Percentiles rank a stretch among this genome's conserved stretches.
Conservation (phyloP, 2,329 filamentous ascomycete species). For the Penicillium fuscoglaucum region DNA sequence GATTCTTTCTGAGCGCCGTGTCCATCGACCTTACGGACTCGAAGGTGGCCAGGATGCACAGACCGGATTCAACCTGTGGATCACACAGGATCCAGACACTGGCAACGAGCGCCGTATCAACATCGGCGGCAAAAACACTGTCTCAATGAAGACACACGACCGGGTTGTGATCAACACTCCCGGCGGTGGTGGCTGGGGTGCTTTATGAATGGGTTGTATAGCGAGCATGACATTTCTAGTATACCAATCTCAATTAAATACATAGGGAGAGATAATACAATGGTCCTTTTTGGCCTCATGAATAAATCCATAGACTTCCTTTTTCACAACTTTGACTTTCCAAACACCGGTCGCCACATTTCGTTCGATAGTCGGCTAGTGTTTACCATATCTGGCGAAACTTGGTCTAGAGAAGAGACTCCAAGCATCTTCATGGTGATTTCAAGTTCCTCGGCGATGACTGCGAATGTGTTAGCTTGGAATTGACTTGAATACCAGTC, state of each 20-base stretch:
- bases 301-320: background rate
- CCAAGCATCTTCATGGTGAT: conserved; percentile 26
- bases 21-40: conserved; percentile 78
- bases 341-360: conserved; percentile 21
- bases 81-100: conserved; percentile 65
- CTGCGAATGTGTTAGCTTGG: conserved; percentile 3
- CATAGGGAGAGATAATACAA: background rate
- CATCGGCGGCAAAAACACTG: conserved; percentile 64
- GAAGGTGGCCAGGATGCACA: conserved; percentile 76
- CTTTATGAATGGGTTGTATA: conserved; percentile 8
- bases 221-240: background rate
- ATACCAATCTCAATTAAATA: conserved; percentile 4
- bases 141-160: conserved; percentile 59
- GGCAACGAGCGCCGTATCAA: conserved; percentile 56
- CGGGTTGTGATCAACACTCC: conserved; percentile 62
- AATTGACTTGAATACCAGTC: background rate
- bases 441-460: conserved; percentile 19
- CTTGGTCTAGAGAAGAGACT: conserved; percentile 17
- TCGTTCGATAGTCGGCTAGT: conserved; percentile 19
- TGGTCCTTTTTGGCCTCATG: background rate
- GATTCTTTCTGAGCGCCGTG: conserved; percentile 74
- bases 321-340: conserved; percentile 12
- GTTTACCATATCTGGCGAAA: conserved; percentile 21
- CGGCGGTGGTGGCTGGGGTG: conserved; percentile 49
- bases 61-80: conserved; percentile 85